These are phyloP conservation scores for Phytophthora uliginosa DNA, from an alignment of 352 stramenopile genomes.

Conservation along the genomic window DNA sequence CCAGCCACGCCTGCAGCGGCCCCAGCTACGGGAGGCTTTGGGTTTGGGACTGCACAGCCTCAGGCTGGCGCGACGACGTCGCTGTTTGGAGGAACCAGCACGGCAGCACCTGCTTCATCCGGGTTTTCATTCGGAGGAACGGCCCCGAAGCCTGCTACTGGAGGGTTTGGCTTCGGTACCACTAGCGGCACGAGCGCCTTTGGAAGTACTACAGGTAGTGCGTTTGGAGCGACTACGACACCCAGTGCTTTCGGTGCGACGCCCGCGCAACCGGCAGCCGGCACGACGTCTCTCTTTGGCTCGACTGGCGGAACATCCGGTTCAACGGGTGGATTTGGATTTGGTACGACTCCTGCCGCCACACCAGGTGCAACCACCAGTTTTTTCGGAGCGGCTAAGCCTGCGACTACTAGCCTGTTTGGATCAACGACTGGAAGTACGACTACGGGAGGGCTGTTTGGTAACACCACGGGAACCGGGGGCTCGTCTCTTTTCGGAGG, in stretches of 20 bases:
- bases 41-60: slow-evolving; percentile 45
- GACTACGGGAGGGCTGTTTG: slow-evolving; percentile 45
- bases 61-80: slow-evolving; percentile 45
- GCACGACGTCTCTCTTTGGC: slow-evolving; percentile 59
- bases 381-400: slow-evolving; percentile 56
- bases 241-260: slow-evolving; percentile 52
- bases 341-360: slow-evolving; percentile 44
- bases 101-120: slow-evolving; percentile 39
- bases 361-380: slow-evolving; percentile 35
- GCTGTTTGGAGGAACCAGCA: slow-evolving; percentile 49
- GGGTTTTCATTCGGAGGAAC: slow-evolving; percentile 57
- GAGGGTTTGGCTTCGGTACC: slow-evolving; percentile 58
- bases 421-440: slow-evolving; percentile 40
- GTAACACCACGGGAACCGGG: slow-evolving; percentile 32
- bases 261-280: slow-evolving; percentile 38
- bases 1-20: slow-evolving; percentile 37
- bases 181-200: slow-evolving; percentile 41
- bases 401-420: slow-evolving; percentile 46
- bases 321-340: slow-evolving; percentile 51
- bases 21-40: slow-evolving; percentile 47
- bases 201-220: slow-evolving; percentile 42
- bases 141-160: slow-evolving; percentile 42
- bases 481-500: slow-evolving; percentile 55
- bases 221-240: slow-evolving; percentile 41
- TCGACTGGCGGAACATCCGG: slow-evolving; percentile 30